Evolutionary conservation across 2,329 filamentous ascomycete species (phyloP).

Genomic region (Penicillium rolfsii): DNA sequence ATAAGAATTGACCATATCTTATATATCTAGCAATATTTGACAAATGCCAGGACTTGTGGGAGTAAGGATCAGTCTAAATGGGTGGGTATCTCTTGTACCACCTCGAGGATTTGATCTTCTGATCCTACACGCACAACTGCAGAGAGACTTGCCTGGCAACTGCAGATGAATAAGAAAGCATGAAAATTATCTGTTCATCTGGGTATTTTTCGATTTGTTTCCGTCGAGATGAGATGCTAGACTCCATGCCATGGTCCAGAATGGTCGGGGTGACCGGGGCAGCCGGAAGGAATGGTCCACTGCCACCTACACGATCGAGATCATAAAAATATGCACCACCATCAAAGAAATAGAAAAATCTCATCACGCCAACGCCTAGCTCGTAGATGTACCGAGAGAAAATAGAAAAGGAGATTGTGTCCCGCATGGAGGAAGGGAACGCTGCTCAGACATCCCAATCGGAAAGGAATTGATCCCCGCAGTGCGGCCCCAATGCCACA

Average conservation of each 20-base stretch:
- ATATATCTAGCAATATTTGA: background rate
- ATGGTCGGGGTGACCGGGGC: background rate
- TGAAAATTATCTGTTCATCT: background rate
- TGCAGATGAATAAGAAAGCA: background rate
- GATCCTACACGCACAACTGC: background rate
- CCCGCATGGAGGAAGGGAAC: background rate
- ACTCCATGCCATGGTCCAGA: slow-evolving; percentile 13
- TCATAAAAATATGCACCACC: slow-evolving; percentile 10
- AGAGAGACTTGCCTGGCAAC: background rate
- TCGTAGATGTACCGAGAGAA: slow-evolving; percentile 10
- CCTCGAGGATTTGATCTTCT: background rate
- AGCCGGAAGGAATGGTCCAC: background rate
- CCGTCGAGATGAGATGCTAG: slow-evolving; percentile 18
- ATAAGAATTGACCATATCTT: background rate
- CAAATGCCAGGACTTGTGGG: background rate
- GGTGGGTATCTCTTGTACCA: background rate
- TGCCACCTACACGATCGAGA: slow-evolving; percentile 3
- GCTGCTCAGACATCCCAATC: background rate
- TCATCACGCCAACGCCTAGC: slow-evolving; percentile 23
- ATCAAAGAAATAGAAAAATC: slow-evolving; percentile 12
- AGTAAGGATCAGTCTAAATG: background rate
- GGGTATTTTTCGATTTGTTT: background rate
- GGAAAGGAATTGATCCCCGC: background rate
- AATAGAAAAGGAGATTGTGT: slow-evolving; percentile 1
- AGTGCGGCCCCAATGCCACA: background rate